Percentiles rank a stretch among this genome's conserved stretches.
These are phyloP conservation scores for Tarenaya hassleriana DNA, from an alignment of 345 rosid genomes.

Conservation along the genomic window DNA sequence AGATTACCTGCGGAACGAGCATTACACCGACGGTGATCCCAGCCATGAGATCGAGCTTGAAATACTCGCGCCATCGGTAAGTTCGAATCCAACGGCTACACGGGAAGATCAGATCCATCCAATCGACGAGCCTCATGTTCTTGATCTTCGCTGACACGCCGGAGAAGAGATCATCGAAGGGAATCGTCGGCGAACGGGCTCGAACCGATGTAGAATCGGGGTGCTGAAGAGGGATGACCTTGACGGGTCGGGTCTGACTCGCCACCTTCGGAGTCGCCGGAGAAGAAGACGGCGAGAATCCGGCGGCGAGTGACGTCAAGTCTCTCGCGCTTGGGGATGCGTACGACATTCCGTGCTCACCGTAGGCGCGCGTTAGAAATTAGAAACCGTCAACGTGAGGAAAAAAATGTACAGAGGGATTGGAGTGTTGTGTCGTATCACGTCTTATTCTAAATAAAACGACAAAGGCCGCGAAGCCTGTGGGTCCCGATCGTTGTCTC, in stretches of 20 bases:
- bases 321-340: constrained; percentile 48
- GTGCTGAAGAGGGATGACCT: constrained; percentile 69
- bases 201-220: constrained; percentile 40
- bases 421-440: too few species aligned
- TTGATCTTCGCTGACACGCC: constrained; percentile 40
- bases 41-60: constrained; percentile 87
- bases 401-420: too few species aligned
- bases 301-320: constrained; percentile 15
- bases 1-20: constrained; percentile 96
- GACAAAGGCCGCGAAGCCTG: too few species aligned
- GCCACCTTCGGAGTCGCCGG: constrained; percentile 5
- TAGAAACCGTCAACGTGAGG: too few species aligned
- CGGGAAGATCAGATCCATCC: constrained; percentile 61
- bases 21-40: constrained; percentile 88
- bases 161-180: constrained; percentile 30
- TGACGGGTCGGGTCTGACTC: constrained; percentile 52
- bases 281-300: constrained; percentile 30
- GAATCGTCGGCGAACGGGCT: constrained; percentile 27
- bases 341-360: constrained; percentile 50
- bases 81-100: constrained; percentile 85
- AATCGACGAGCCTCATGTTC: constrained; percentile 47
- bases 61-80: constrained; percentile 70
- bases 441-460: too few species aligned
- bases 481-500: too few species aligned
- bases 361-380: too few species aligned